phyloP scores from a whole-genome alignment of 2,329 filamentous ascomycete species.

The Kalaharituber pfeilii region DNA sequence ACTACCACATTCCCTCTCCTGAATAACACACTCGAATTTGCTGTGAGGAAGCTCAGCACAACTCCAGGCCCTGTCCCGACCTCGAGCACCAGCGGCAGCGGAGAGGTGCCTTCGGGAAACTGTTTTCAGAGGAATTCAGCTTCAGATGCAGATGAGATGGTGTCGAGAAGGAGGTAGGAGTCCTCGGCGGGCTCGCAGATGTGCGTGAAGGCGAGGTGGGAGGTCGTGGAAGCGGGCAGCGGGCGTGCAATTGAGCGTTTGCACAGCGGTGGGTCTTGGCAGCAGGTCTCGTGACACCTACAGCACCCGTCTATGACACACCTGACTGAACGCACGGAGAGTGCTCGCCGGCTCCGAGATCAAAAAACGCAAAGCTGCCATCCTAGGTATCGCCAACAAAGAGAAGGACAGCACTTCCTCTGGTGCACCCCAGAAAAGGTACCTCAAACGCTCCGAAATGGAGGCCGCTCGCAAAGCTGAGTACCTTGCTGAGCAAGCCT shows the following conservation, averaged over 20 bases:
- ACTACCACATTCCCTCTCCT: conserved; percentile 52
- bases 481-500: conserved; percentile 67
- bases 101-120: conserved; percentile 35
- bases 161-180: conserved; percentile 85
- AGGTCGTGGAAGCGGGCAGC: conserved; percentile 78
- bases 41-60: conserved; percentile 72
- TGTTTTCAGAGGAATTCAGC: conserved; percentile 46
- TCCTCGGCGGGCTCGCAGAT: conserved; percentile 95
- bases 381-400: too few relatives aligned
- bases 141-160: conserved; percentile 56
- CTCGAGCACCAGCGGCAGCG: conserved; percentile 60
- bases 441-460: conserved; percentile 65
- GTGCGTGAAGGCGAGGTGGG: conserved; percentile 71
- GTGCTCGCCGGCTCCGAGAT: too few relatives aligned
- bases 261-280: too few relatives aligned
- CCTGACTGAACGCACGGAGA: too few relatives aligned
- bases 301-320: too few relatives aligned
- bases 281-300: too few relatives aligned
- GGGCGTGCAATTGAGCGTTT: too few relatives aligned
- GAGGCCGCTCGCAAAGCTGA: conserved; percentile 65
- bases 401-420: too few relatives aligned
- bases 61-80: conserved; percentile 84
- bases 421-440: conserved; percentile 61
- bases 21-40: conserved; percentile 56
- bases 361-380: conserved; percentile 46